These are phyloP conservation scores for Penicillium pulvis DNA, from an alignment of 495 filamentous ascomycete species.

Conservation along the genomic window DNA sequence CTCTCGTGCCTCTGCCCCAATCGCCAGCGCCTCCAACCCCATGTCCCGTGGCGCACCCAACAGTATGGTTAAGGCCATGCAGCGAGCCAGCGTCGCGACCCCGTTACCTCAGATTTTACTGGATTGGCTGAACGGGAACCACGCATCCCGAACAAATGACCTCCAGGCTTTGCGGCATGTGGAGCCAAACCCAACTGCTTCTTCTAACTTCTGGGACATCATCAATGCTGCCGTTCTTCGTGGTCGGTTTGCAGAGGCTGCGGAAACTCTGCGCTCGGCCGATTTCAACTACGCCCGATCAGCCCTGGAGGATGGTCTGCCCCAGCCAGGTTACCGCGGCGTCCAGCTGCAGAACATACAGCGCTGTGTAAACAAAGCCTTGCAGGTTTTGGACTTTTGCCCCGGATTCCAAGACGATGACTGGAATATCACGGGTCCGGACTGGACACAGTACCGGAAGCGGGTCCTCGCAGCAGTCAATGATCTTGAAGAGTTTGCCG, in stretches of 20 bases:
- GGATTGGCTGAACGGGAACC: slow-evolving; percentile 73
- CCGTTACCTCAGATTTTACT: slow-evolving; percentile 74
- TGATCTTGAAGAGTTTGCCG: slow-evolving; percentile 72
- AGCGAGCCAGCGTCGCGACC: slow-evolving; percentile 40
- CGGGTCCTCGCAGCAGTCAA: slow-evolving; percentile 63
- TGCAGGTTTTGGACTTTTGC: slow-evolving; percentile 67
- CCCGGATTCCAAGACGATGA: slow-evolving; percentile 62
- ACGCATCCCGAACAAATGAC: slow-evolving; percentile 62
- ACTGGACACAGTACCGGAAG: slow-evolving; percentile 79
- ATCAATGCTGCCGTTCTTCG: slow-evolving; percentile 68
- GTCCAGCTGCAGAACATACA: slow-evolving; percentile 71
- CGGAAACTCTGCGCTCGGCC: slow-evolving; percentile 64
- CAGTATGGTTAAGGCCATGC: slow-evolving; percentile 33
- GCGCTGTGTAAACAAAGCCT: slow-evolving; percentile 63
- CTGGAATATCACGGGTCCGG: slow-evolving; percentile 74
- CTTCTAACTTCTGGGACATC: slow-evolving; percentile 77
- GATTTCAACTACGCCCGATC: slow-evolving; percentile 73
- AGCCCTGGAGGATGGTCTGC: slow-evolving; percentile 56
- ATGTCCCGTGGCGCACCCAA: slow-evolving; percentile 27
- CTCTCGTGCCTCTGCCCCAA: slow-evolving; percentile 35
- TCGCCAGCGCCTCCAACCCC: slow-evolving; percentile 26
- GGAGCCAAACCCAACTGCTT: slow-evolving; percentile 70
- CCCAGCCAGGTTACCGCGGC: slow-evolving; percentile 67
- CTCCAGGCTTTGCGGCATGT: slow-evolving; percentile 59
- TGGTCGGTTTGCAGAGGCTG: slow-evolving; percentile 65